A percentile compares a stretch with the other conserved stretches of the same genome.
These are phyloP conservation scores for Juncus inflexus DNA, from an alignment of 176 grass and related monocot genomes.

Conservation along the genomic window DNA sequence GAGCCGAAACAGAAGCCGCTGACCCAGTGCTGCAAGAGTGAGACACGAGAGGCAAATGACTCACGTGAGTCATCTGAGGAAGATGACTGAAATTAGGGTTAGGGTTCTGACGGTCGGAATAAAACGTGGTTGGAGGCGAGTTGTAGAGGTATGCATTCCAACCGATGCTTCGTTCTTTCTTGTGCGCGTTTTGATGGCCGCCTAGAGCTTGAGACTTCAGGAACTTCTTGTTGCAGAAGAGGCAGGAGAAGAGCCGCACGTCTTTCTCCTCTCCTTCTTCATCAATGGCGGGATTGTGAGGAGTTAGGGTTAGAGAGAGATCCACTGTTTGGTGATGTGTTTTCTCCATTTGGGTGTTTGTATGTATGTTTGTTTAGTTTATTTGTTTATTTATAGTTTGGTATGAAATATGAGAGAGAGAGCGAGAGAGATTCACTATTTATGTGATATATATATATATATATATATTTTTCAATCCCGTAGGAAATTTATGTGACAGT, in stretches of 20 bases:
- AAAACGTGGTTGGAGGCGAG: background rate
- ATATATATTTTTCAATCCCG: too few relatives aligned
- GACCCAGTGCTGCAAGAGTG: background rate
- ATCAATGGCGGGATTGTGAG: conserved; percentile 23
- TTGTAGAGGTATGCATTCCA: conserved; percentile 81
- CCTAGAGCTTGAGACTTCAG: conserved; percentile 88
- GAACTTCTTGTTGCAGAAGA: conserved; percentile 99
- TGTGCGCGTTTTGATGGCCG: conserved; percentile 93
- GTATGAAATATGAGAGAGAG: too few relatives aligned
- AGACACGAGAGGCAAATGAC: conserved; percentile 30
- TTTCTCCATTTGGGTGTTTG: too few relatives aligned
- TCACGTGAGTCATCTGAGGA: conserved; percentile 46
- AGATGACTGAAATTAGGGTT: conserved; percentile 1
- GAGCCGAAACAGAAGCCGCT: background rate
- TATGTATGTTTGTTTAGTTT: too few relatives aligned
- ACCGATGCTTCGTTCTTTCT: conserved; percentile 80
- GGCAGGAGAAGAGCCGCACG: conserved; percentile 84
- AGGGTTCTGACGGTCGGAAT: background rate
- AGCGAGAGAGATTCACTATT: too few relatives aligned
- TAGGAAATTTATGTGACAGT: too few relatives aligned
- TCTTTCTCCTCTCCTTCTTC: conserved; percentile 51
- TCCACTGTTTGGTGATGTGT: conserved; percentile 9
- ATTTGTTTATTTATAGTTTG: too few relatives aligned
- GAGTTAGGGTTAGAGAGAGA: conserved; percentile 63
- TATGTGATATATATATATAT: too few relatives aligned